phyloP scores from a whole-genome alignment of 1,284 basidiomycete genomes.

The Ustilago trichophora region DNA sequence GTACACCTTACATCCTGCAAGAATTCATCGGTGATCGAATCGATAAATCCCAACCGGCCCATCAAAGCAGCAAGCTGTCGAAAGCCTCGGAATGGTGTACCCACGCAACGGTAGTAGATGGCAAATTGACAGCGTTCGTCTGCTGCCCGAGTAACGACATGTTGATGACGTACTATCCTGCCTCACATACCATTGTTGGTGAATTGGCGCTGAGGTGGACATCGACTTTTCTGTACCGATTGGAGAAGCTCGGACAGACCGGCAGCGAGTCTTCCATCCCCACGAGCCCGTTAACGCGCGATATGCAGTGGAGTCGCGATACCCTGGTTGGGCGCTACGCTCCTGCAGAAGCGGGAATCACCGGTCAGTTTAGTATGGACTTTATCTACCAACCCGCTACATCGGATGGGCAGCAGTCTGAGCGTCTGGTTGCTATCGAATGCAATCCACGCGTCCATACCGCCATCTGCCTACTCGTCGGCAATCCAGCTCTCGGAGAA shows the following conservation, averaged over 20 bases:
- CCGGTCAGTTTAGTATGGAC: slow-evolving; percentile 69
- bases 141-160: slow-evolving; percentile 69
- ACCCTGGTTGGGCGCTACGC: slow-evolving; percentile 29
- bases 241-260: slow-evolving; percentile 31
- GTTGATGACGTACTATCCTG: slow-evolving; percentile 69
- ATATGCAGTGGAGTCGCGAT: slow-evolving; percentile 24
- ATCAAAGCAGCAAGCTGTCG: background rate
- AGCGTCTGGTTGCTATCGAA: slow-evolving; percentile 68
- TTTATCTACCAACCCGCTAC: slow-evolving; percentile 67
- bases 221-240: slow-evolving; percentile 60
- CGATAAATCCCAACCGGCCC: slow-evolving; percentile 7
- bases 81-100: slow-evolving; percentile 68
- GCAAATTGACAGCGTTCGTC: slow-evolving; percentile 68
- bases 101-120: slow-evolving; percentile 68
- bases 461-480: slow-evolving; percentile 67
- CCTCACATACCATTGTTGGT: slow-evolving; percentile 62
- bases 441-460: slow-evolving; percentile 69
- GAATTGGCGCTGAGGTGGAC: slow-evolving; percentile 67
- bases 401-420: slow-evolving; percentile 39
- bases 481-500: slow-evolving; percentile 27
- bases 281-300: background rate
- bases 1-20: slow-evolving; percentile 61
- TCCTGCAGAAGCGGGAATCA: slow-evolving; percentile 49
- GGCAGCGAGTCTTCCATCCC: background rate
- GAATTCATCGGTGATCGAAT: slow-evolving; percentile 63